A percentile compares a stretch with the other conserved stretches of the same genome.
Conservation (phyloP, 345 rosid genomes). For the Sonneratia alba region DNA sequence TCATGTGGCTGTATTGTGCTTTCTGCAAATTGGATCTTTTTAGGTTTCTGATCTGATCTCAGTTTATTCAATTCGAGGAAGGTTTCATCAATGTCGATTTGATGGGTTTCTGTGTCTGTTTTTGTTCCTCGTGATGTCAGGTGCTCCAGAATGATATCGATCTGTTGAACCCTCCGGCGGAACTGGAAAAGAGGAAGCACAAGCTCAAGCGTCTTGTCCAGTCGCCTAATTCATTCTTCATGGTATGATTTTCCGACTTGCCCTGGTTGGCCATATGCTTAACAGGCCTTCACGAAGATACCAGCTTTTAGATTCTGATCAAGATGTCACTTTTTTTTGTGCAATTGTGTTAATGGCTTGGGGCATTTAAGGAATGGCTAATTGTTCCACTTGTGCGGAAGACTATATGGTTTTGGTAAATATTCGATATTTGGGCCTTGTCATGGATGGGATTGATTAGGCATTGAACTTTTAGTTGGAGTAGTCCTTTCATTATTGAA, state of each 20-base stretch:
- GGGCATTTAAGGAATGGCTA: background rate
- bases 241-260: slow-evolving; percentile 18
- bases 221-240: slow-evolving; percentile 64
- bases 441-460: background rate
- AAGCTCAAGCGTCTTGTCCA: slow-evolving; percentile 77
- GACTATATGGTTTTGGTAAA: background rate
- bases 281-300: background rate
- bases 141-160: slow-evolving; percentile 67
- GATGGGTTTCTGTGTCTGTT: background rate
- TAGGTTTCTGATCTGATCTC: background rate
- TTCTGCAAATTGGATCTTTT: background rate
- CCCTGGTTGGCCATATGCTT: background rate
- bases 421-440: background rate
- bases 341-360: background rate
- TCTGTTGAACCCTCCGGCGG: slow-evolving; percentile 64
- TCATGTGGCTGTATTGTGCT: background rate
- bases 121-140: slow-evolving; percentile 7
- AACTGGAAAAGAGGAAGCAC: slow-evolving; percentile 77
- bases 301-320: background rate
- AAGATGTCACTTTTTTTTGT: background rate
- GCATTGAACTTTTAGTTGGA: background rate
- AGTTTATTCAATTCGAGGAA: background rate
- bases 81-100: background rate
- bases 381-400: background rate
- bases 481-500: background rate